Conservation (phyloP, 129 eudicot species). For the carrot (Daucus carota) region DNA sequence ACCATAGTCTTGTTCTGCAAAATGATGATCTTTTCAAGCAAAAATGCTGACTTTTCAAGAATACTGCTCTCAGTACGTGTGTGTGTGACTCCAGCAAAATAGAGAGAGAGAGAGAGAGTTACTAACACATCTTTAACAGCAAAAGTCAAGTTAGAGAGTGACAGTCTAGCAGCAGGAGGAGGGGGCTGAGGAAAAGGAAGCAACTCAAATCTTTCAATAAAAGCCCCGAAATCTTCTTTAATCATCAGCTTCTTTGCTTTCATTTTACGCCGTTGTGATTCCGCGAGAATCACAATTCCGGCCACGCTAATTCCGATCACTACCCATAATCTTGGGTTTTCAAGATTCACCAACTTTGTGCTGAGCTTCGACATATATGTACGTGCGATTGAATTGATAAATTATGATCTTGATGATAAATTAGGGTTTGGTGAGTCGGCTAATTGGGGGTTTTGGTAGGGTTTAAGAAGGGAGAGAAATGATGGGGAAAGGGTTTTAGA, state of each 20-base stretch:
- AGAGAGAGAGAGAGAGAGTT: neutral
- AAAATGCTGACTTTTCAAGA: too few relatives aligned
- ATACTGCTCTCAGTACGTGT: too few relatives aligned
- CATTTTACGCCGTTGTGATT: constrained; percentile 50
- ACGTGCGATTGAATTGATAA: neutral
- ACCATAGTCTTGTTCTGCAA: neutral
- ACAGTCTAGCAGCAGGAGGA: constrained; percentile 80
- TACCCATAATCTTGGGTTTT: constrained; percentile 72
- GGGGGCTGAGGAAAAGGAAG: constrained; percentile 82
- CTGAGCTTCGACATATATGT: neutral
- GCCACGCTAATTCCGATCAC: constrained; percentile 80
- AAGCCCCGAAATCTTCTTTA: constrained; percentile 79
- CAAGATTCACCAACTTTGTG: constrained; percentile 20
- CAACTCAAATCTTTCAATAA: constrained; percentile 58
- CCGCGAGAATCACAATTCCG: constrained; percentile 68
- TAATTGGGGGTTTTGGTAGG: constrained; percentile 26
- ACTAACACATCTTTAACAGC: constrained; percentile 78
- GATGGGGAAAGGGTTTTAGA: neutral
- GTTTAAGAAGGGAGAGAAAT: constrained; percentile 19
- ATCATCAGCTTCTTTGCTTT: constrained; percentile 22
- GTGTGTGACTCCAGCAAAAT: neutral
- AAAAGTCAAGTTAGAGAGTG: constrained; percentile 49
- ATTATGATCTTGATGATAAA: neutral
- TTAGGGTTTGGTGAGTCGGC: constrained; percentile 13
- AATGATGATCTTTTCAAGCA: neutral